Base-by-base conservation (phyloP, 306 rosid genomes). In the Malus fusca region DNA sequence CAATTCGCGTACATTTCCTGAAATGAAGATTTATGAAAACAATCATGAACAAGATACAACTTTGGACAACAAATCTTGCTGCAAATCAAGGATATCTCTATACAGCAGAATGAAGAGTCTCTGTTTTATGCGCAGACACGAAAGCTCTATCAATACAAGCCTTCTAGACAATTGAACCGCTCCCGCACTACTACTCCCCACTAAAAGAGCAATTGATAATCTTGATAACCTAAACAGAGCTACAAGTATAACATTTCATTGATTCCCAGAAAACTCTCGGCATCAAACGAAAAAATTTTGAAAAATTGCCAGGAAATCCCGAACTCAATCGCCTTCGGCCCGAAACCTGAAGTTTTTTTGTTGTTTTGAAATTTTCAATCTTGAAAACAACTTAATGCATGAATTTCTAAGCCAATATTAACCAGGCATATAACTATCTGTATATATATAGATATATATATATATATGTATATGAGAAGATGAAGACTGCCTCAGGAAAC, bases 1-100 rank as follows among this genome's bases (percentile, higher is more conserved):
- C 99, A 21, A 95, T 89, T 22, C 99, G 90, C n/a, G 99, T 95
- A 78, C 99, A 92, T 90, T 95, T 95, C 83, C 99, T 95, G 97
- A 8, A 68, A 28, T 53, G 37, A 59, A 75, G 69, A 23, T 40
- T 5, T 77, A 71, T 8, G 14, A 69, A 82, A 46, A 2, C 44
- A 51, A 73, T 15, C 64, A 51, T 31, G 17, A 40, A 37, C 35
- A 25, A 64, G 25, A 67, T 59, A 22, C 0, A 48, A 69, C 14
- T 59, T 31, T 46, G n/a, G 23, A 63, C 70, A 66, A 19, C 15
- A 44, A 71, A 51, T 3, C 58, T 46, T 44, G 42, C 37, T 21
- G 28, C n/a, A 6, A 12, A 11, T 58, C 63, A 40, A 48, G 3
- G 21, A 48, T 4, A 48, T 14, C 43, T 40, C 3, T 46, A 46